Percentiles rank a stretch among this genome's conserved stretches.
Conservation (phyloP, 371 early-diverging fungal species). For the Mortierella sp. region DNA sequence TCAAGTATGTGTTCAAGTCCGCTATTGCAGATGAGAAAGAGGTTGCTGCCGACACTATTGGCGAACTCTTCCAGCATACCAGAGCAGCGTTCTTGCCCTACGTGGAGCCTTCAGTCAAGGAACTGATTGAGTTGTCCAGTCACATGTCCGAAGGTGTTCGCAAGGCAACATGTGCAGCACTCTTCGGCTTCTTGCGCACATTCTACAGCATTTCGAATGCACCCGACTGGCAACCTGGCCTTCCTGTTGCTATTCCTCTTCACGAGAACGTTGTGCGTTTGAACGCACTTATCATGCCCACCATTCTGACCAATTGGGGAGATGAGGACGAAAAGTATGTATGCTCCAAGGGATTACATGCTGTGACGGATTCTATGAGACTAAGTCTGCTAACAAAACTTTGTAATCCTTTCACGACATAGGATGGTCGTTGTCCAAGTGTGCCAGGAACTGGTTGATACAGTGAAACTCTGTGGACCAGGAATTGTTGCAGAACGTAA, state of each 20-base stretch:
- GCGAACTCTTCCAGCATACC: conserved; percentile 86
- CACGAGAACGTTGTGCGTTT: conserved; percentile 80
- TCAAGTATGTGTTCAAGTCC: conserved; percentile 72
- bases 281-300: conserved; percentile 73
- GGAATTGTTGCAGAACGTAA: conserved; percentile 75
- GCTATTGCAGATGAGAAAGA: conserved; percentile 94
- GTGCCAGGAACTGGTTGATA: conserved; percentile 75
- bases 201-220: conserved; percentile 74
- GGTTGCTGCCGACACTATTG: conserved; percentile 86
- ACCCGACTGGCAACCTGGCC: conserved; percentile 75
- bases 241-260: conserved; percentile 75
- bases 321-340: conserved; percentile 84
- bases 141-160: conserved; percentile 88
- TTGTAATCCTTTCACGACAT: neutral
- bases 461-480: conserved; percentile 83
- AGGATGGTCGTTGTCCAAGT: conserved; percentile 82
- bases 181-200: conserved; percentile 81
- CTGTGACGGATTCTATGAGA: no score
- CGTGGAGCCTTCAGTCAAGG: conserved; percentile 73
- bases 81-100: conserved; percentile 83
- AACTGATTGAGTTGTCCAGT: conserved; percentile 69
- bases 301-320: conserved; percentile 75
- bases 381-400: neutral
- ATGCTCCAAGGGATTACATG: neutral
- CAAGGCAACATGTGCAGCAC: conserved; percentile 75